A percentile compares a stretch with the other conserved stretches of the same genome.
Evolutionary conservation across 2,329 filamentous ascomycete species (phyloP).

Genomic region (Claviceps maximensis): DNA sequence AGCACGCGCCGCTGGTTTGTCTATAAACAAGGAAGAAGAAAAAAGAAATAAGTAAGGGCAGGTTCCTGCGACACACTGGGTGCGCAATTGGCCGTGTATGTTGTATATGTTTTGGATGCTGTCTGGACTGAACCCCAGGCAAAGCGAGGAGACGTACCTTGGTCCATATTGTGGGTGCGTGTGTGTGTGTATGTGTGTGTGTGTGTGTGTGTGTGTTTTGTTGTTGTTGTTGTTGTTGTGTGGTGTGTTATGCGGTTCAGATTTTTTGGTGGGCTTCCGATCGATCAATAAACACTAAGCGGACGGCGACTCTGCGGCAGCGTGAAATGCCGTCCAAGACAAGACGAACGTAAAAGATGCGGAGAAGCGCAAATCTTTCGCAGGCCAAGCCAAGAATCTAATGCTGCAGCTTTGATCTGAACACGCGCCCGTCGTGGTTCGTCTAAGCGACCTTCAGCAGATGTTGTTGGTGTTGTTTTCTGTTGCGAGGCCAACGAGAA

Average conservation of each 20-base stretch:
- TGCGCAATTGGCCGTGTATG: conserved; percentile 1
- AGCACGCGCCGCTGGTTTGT: conserved; percentile 19
- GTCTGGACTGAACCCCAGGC: conserved; percentile 4
- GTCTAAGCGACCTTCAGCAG: conserved; percentile 14
- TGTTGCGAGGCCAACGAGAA: conserved; percentile 32
- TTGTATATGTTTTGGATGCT: conserved; percentile 3
- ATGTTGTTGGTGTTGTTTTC: conserved; percentile 28
- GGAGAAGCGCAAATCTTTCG: conserved; percentile 7
- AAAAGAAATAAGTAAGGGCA: conserved; percentile 5
- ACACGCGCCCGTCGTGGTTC: conserved; percentile 17
- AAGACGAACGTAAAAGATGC: conserved; percentile 3
- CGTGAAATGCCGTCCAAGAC: conserved; percentile 5
- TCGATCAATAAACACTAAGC: conserved; percentile 21
- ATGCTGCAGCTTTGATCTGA: conserved; percentile 3
- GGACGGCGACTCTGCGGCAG: conserved; percentile 4
- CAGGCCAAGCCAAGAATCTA: background rate
- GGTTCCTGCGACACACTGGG: background rate
- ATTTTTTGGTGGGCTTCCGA: conserved; percentile 14
- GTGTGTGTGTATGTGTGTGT: background rate
- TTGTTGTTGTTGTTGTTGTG: background rate
- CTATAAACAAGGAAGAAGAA: conserved; percentile 7
- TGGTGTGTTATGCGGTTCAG: conserved; percentile 14
- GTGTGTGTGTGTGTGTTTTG: background rate
- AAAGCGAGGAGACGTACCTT: conserved; percentile 18
- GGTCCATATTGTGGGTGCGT: conserved; percentile 18